Evolutionary conservation across 441 rosid genomes (phyloP), one percentile per base, ranked within the genome.

Genomic region (Brassica balearica): DNA sequence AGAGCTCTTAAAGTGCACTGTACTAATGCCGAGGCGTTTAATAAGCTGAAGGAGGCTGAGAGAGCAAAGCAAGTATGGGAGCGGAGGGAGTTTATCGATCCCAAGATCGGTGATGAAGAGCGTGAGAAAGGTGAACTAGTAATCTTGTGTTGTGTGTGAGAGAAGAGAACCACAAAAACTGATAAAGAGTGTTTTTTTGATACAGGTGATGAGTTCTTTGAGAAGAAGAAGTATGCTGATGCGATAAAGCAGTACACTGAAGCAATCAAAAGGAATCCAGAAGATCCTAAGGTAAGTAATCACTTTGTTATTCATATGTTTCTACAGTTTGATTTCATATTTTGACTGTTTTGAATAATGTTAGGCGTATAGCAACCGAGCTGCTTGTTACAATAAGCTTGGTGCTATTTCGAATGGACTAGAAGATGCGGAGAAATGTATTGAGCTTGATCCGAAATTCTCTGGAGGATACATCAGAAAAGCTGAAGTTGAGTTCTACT

Each of bases 341-440:
- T 20, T 65, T 29, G 22, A 53, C 22, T 53, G 22, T 11, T 46
- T 17, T n/a, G 20, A 64, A 9, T 41, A 72, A 72, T 38, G 46
- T 8, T 38, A 38, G 98, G 89, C 91, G 1, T 92, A 91, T 68
- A 92, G 98, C 70, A 94, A 94, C 69, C 85, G 98, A 83, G 98
- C 98, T 82, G 96, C 96, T 11, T 92, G 95, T 84, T 94, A 92
- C 84, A 89, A 93, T 3, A 94, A 94, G 72, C 83, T 94, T n/a
- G 91, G 90, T 67, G 98, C 98, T 14, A 34, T 92, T 74, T 92
- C 97, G 0, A 96, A 94, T 75, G 97, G 90, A 60, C 77, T 94
- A 87, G 91, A 94, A 80, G 98, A 94, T 83, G 98, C 98, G 25
- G 96, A 94, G 59, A 94, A 88, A 72, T 92, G 98, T 85, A 88